Evolutionary conservation across 2,329 filamentous ascomycete genomes (phyloP), one percentile per base, ranked within the genome.

Genomic region (Ophiostoma fasciatum): DNA sequence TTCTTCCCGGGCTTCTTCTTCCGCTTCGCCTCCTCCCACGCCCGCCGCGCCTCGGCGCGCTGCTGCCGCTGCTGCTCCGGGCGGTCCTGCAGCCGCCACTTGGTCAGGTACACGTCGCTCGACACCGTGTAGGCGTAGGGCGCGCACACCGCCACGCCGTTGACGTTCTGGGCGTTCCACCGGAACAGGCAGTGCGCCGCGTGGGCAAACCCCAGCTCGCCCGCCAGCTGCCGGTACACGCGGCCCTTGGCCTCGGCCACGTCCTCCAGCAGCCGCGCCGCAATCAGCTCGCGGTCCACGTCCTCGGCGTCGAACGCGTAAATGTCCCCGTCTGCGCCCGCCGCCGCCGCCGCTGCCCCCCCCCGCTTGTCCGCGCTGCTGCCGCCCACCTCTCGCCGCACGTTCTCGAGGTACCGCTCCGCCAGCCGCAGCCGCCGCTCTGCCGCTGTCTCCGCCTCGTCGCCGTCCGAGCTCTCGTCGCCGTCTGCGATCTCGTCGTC

Each of bases 251-350:
- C 74, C 60, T 94, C 90, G 35, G 90, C 78, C 29, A 90, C 82
- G 54, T 96, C 90, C 59, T 94, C 84, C 57, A 88, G 77, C 48
- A 98, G 63, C 48, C 87, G 68, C 56, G 93, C 82, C 28, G 88
- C 85, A 49, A 98, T 87, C 48, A 94, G 62, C 52, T 98, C 90
- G 40, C 80, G 71, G 59, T 96, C 90, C 40, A 98, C 82, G 36
- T 96, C 83, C 48, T 79, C 85, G 7, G 90, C 90, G 58, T 98
- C 85, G 51, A 96, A 98, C 27, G 85, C 90, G 36, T 69, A 70
- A 45, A 84, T 80, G 48, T 92, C 79, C 13, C 40, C 43, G 7
- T 36, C 33, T 12, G 27, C 39, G n/a, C 33, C 41, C 3, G 40
- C 40, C 9, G 34, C 34, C 18, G 21, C 31, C 39, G 65, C 56